phyloP scores from a whole-genome alignment of 148 eudicot species.

The Simmondsia chinensis region DNA sequence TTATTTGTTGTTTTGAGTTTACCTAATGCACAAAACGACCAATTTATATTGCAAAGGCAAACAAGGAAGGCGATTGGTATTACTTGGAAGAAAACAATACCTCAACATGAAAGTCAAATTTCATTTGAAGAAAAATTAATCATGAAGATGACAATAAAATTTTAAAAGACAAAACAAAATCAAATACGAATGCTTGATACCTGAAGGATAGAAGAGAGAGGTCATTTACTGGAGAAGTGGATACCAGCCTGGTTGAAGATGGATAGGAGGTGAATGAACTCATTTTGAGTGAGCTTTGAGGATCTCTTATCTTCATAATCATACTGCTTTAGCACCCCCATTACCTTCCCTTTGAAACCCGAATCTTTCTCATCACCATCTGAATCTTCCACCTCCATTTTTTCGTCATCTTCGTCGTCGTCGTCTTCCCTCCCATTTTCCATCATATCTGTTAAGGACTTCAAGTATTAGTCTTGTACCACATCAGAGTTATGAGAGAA shows the following conservation, averaged over 20 bases:
- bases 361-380: conserved; percentile 23
- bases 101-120: too few species aligned
- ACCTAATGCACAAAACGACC: too few species aligned
- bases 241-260: conserved; percentile 75
- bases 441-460: not conserved
- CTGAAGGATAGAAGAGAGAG: not conserved
- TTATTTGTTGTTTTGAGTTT: too few species aligned
- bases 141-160: not conserved
- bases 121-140: too few species aligned
- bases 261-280: conserved; percentile 83
- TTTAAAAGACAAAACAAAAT: conserved; percentile 12
- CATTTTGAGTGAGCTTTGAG: conserved; percentile 76
- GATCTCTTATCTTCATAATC: conserved; percentile 82
- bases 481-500: too few species aligned
- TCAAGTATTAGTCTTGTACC: too few species aligned
- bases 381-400: conserved; percentile 45
- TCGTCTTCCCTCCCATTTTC: too few species aligned
- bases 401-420: conserved; percentile 41
- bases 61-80: too few species aligned
- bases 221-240: conserved; percentile 42
- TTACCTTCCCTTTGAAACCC: conserved; percentile 61
- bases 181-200: not conserved
- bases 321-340: conserved; percentile 57
- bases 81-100: too few species aligned
- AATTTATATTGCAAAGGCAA: too few species aligned